Evolutionary conservation across 2,329 filamentous ascomycete species (phyloP).

Genomic region (Ophiostoma sp.): DNA sequence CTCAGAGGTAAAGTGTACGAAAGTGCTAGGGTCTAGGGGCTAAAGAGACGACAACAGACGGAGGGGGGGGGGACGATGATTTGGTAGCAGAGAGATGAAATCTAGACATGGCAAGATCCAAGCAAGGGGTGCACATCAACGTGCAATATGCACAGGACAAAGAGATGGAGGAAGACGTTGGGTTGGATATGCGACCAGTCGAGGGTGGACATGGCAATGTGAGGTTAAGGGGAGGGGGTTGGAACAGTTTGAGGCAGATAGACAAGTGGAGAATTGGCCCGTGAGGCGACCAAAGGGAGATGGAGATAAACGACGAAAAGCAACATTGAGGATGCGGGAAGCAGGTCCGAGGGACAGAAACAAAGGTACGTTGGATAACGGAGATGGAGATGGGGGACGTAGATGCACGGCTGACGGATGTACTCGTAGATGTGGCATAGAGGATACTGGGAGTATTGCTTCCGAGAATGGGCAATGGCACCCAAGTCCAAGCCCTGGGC

Average conservation of each 20-base stretch:
- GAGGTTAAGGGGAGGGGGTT: conserved; percentile 12
- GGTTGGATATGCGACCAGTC: conserved; percentile 2
- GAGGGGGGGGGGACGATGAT: background rate
- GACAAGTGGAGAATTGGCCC: conserved; percentile 13
- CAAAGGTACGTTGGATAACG: background rate
- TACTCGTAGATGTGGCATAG: background rate
- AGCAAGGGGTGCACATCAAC: conserved; percentile 5
- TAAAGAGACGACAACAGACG: background rate
- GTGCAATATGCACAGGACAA: background rate
- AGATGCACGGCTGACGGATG: background rate
- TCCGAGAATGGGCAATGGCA: background rate
- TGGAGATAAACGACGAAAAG: background rate
- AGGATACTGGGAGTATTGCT: background rate
- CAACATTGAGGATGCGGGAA: background rate
- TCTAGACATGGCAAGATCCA: background rate
- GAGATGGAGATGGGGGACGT: background rate
- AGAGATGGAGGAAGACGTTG: background rate
- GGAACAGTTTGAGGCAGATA: conserved; percentile 24
- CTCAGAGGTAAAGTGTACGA: background rate
- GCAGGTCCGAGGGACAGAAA: background rate
- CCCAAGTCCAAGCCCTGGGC: background rate
- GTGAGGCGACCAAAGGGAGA: conserved; percentile 9
- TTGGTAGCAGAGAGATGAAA: background rate
- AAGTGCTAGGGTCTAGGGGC: background rate
- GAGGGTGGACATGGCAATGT: conserved; percentile 16